Base-by-base conservation (phyloP, 139 green algal species). In the Chara braunii region DNA sequence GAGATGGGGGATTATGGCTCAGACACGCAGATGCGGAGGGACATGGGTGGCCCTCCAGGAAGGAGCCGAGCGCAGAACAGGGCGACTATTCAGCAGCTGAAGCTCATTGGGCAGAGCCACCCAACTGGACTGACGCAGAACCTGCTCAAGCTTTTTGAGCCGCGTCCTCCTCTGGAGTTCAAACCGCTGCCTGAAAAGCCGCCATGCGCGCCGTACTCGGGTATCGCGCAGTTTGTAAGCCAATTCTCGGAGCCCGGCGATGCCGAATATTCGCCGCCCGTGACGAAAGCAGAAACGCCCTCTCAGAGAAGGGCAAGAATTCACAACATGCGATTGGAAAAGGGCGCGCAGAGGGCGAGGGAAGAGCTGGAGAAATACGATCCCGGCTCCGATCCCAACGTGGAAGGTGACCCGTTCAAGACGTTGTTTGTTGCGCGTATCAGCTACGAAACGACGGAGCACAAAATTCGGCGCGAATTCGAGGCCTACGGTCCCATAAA, bases 371-470 rank as follows among this genome's bases (percentile, higher is more conserved):
- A 61, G 12, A 61, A 71, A 37, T 75, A 69, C 32, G 42, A 79
- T 51, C 76, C 76, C 22, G 52, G 58, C 11, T 48, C 64, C 24
- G 70, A 83, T 35, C 70, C 64, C 12, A 83, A 76, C 7, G 14
- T 69, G 5, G 48, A 72, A 18, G 59, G 56, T 4, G 76, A 82
- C 26, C 73, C 77, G 2, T 83, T 77, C 67, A 76, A 78, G 43
- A 84, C 78, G 18, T 56, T 84, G 3, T 80, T 84, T 43, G 75
- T 84, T 44, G 63, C 45, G 8, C 43, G 78, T 18, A 43, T 84
- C 32, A 76, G 68, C 23, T 80, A 82, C 36, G 58, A 75, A n/a
- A 68, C 59, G 5, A 73, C 61, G 9, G 71, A 83, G 55, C 26
- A 26, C 2, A 60, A 68, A 48, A 24, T 83, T 0, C 44, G 40